A percentile compares a stretch with the other conserved stretches of the same genome.
phyloP scores from a whole-genome alignment of 805 yeast species.

The Hanseniaspora thailandica region DNA sequence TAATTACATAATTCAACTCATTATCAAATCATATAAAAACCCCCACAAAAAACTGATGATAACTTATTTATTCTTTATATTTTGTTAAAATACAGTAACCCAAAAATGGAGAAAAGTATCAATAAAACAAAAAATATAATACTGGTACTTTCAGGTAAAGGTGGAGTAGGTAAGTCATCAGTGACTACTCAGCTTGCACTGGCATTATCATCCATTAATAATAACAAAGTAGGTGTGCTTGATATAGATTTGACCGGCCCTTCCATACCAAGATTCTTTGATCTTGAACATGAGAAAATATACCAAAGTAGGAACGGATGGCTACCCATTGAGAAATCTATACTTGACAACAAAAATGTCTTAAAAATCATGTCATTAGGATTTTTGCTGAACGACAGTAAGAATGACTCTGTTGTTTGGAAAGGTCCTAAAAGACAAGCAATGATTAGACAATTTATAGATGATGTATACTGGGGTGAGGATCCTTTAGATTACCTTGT shows the following conservation, averaged over 20 bases:
- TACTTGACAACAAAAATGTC: constrained; percentile 22
- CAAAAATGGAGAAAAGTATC: constrained; percentile 24
- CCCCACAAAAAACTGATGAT: no score
- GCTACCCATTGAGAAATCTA: constrained; percentile 62
- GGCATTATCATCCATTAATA: constrained; percentile 39
- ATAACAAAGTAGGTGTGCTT: constrained; percentile 75
- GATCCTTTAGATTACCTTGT: constrained; percentile 54
- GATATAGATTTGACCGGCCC: constrained; percentile 97
- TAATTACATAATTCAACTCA: background rate
- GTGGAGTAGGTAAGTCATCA: constrained; percentile 95
- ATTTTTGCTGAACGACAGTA: constrained; percentile 55
- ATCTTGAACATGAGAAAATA: constrained; percentile 66
- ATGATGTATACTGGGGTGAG: constrained; percentile 83
- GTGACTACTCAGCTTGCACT: constrained; percentile 89
- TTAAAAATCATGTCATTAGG: constrained; percentile 72
- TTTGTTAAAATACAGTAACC: no score
- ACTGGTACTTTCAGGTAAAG: constrained; percentile 82
- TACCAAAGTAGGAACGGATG: constrained; percentile 77
- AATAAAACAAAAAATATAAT: constrained; percentile 60
- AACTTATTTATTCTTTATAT: no score
- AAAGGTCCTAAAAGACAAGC: constrained; percentile 97
- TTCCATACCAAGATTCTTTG: constrained; percentile 91
- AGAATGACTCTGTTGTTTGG: constrained; percentile 94
- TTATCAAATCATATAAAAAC: no score
- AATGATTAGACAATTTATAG: constrained; percentile 86